Conservation (phyloP, 2,329 filamentous ascomycete species). For the Dothistroma pini region DNA sequence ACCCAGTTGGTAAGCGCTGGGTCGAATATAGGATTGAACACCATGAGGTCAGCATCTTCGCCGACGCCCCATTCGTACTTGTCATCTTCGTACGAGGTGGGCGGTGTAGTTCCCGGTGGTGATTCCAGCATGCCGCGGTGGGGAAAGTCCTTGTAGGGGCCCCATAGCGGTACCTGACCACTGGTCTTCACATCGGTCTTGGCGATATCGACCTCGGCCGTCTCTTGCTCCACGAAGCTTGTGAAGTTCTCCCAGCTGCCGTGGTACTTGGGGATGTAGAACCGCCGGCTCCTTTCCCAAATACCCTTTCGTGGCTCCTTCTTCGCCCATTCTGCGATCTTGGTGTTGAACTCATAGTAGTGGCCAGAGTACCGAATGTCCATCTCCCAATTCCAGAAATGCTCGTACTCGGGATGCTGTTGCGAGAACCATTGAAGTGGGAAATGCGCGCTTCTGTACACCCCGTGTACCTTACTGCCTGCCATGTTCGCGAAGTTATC, state of each 20-base stretch:
- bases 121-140: slow-evolving; percentile 51
- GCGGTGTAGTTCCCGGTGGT: slow-evolving; percentile 62
- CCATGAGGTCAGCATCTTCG: slow-evolving; percentile 70
- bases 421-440: slow-evolving; percentile 52
- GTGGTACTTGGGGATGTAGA: slow-evolving; percentile 67
- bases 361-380: slow-evolving; percentile 77
- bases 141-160: slow-evolving; percentile 46
- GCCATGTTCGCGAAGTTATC: slow-evolving; percentile 64
- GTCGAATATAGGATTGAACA: slow-evolving; percentile 76
- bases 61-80: slow-evolving; percentile 72
- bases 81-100: slow-evolving; percentile 57
- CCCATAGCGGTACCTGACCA: slow-evolving; percentile 62
- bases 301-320: slow-evolving; percentile 67
- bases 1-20: slow-evolving; percentile 70
- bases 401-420: slow-evolving; percentile 50
- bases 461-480: slow-evolving; percentile 70
- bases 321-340: slow-evolving; percentile 60
- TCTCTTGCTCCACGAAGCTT: slow-evolving; percentile 57
- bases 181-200: slow-evolving; percentile 50
- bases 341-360: slow-evolving; percentile 74
- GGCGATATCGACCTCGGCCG: slow-evolving; percentile 46
- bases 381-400: slow-evolving; percentile 85
- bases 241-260: slow-evolving; percentile 68
- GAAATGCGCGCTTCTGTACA: slow-evolving; percentile 66
- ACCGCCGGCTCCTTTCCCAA: slow-evolving; percentile 70